These are phyloP conservation scores for Blepharisma stoltei DNA, from an alignment of 73 alveolate species.

Conservation along the genomic window DNA sequence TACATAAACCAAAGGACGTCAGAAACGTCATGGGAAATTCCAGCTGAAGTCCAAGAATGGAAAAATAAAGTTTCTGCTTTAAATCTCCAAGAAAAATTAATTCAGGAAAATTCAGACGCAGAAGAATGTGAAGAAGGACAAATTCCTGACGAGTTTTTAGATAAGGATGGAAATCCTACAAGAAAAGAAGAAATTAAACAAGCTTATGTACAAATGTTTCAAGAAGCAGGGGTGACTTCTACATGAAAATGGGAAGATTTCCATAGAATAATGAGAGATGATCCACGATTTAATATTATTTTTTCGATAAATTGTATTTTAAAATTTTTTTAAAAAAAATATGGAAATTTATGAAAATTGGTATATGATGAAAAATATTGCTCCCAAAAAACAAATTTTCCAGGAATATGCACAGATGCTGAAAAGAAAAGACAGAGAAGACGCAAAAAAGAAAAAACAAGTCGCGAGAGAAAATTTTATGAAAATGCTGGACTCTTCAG, in stretches of 20 bases:
- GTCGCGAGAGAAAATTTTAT: conserved; percentile 64
- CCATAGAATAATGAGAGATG: conserved; percentile 50
- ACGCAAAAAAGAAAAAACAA: conserved; percentile 58
- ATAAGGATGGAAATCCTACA: conserved; percentile 20
- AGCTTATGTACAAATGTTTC: conserved; percentile 58
- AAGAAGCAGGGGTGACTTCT: conserved; percentile 56
- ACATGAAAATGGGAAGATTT: conserved; percentile 89
- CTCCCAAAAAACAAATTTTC: conserved; percentile 65
- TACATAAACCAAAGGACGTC: conserved; percentile 13
- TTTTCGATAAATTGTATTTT: too few species aligned
- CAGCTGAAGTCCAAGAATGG: conserved; percentile 29
- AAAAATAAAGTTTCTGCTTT: conserved; percentile 34
- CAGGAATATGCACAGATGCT: conserved; percentile 61
- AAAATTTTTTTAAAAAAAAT: too few species aligned
- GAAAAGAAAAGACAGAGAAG: conserved; percentile 70
- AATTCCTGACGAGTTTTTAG: conserved; percentile 27
- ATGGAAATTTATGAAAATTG: too few species aligned
- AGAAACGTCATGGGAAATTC: conserved; percentile 29
- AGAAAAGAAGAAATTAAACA: conserved; percentile 41
- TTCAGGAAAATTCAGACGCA: conserved; percentile 32
- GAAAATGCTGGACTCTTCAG: conserved; percentile 63
- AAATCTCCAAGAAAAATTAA: conserved; percentile 32
- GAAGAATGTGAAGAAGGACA: conserved; percentile 35
- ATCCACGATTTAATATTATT: conserved; percentile 68
- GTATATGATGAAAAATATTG: conserved; percentile 53